Evolutionary conservation across 192 early-diverging fungal genomes (phyloP).

Genomic region (Glomus cerebriforme): DNA sequence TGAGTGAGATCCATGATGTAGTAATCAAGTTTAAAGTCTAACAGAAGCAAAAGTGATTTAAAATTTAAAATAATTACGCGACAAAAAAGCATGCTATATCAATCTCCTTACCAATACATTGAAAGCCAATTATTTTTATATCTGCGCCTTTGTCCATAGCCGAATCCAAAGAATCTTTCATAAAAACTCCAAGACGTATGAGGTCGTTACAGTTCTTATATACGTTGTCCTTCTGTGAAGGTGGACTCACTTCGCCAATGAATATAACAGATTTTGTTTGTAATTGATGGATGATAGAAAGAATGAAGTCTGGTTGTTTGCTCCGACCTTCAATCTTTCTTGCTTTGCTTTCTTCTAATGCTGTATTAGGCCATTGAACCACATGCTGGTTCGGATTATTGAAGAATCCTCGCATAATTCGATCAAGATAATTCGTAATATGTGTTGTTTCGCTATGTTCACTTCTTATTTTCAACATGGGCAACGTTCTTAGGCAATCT

Average conservation of each 20-base stretch:
- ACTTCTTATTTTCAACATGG: constrained; percentile 20
- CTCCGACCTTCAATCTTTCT: constrained; percentile 8
- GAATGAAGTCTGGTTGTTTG: constrained; percentile 22
- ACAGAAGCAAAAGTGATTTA: not conserved
- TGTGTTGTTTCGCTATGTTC: constrained; percentile 20
- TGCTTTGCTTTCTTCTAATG: constrained; percentile 25
- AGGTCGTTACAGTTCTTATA: constrained; percentile 28
- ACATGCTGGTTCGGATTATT: constrained; percentile 20
- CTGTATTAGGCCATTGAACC: constrained; percentile 23
- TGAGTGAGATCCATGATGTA: constrained; percentile 20
- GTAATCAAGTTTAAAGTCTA: constrained; percentile 10
- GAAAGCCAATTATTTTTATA: constrained; percentile 27
- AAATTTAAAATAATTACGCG: constrained; percentile 1
- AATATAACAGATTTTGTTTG: constrained; percentile 6
- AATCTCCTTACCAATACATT: constrained; percentile 25
- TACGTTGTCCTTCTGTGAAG: constrained; percentile 16
- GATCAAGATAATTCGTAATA: constrained; percentile 20
- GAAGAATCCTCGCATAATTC: constrained; percentile 15
- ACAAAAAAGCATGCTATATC: constrained; percentile 4
- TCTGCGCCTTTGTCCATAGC: constrained; percentile 16
- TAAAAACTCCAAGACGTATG: constrained; percentile 11
- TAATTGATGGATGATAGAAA: constrained; percentile 16
- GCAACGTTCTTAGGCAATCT: constrained; percentile 4
- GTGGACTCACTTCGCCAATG: constrained; percentile 17
- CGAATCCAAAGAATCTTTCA: constrained; percentile 24